These are phyloP conservation scores for Aurantiochytrium sp. DNA, from an alignment of 108 stramenopile species.

Conservation along the genomic window DNA sequence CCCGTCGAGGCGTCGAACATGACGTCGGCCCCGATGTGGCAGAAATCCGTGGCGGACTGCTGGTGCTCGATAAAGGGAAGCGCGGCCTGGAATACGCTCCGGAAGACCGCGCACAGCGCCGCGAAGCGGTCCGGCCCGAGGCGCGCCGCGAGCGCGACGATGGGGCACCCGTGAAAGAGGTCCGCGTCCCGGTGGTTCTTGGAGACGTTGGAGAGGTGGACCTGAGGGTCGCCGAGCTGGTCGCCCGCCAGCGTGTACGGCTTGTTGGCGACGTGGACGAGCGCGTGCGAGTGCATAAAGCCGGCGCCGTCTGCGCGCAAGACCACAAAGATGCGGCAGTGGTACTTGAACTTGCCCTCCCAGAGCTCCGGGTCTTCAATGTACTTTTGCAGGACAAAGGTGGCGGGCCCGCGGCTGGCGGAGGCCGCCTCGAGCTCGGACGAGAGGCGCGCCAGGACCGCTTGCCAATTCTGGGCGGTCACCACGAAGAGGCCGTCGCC, in stretches of 20 bases:
- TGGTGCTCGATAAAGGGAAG: slow-evolving; percentile 11
- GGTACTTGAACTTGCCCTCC: background rate
- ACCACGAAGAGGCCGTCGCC: slow-evolving; percentile 20
- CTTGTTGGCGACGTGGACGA: slow-evolving; percentile 3
- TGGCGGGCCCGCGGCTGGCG: background rate
- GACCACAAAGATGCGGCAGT: background rate
- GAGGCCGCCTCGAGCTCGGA: background rate
- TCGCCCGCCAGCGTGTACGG: background rate
- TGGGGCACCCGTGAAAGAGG: slow-evolving; percentile 21
- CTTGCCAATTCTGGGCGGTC: background rate
- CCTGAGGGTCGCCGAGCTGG: background rate
- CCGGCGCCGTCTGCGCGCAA: background rate
- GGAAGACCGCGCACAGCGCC: background rate
- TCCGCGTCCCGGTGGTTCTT: background rate
- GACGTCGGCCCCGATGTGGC: background rate
- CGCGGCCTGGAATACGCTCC: background rate
- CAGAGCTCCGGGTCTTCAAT: slow-evolving; percentile 17
- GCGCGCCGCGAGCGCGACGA: background rate
- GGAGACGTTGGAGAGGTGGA: background rate
- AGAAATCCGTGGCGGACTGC: background rate
- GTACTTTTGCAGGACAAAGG: background rate
- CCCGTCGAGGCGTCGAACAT: background rate
- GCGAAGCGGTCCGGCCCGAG: background rate
- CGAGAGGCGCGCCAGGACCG: background rate
- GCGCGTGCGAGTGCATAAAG: background rate